These are phyloP conservation scores for Globisporangium radiosum DNA, from an alignment of 352 stramenopile species.

Conservation along the genomic window DNA sequence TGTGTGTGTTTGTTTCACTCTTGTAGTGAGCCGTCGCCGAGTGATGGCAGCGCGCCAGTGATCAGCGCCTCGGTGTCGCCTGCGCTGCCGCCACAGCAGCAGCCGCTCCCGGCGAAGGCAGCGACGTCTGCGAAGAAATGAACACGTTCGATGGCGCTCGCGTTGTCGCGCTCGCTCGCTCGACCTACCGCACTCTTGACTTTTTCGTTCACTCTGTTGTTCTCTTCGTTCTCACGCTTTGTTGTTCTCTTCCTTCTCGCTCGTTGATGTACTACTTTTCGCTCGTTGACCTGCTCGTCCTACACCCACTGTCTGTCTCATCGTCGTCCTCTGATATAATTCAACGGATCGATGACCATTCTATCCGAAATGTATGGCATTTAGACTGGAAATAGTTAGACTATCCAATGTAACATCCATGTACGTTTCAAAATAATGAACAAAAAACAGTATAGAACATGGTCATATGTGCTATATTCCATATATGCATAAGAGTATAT, in stretches of 20 bases:
- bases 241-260: background rate
- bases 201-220: background rate
- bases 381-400: no score
- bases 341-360: no score
- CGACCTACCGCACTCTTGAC: background rate
- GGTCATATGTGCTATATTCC: no score
- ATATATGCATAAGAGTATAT: no score
- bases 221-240: background rate
- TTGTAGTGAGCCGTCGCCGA: constrained; percentile 11
- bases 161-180: background rate
- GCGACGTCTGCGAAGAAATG: constrained; percentile 7
- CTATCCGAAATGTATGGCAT: no score
- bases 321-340: background rate
- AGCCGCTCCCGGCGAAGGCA: background rate
- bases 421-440: no score
- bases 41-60: background rate
- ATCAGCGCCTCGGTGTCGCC: background rate
- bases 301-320: background rate
- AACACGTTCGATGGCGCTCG: background rate
- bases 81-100: background rate
- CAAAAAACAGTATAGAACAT: no score
- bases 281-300: background rate
- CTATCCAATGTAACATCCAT: no score
- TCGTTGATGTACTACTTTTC: background rate
- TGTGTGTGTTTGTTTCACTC: no score